Evolutionary conservation across 805 yeast genomes (phyloP), one percentile per base, ranked within the genome.

Genomic region (Lachancea mirantina): DNA sequence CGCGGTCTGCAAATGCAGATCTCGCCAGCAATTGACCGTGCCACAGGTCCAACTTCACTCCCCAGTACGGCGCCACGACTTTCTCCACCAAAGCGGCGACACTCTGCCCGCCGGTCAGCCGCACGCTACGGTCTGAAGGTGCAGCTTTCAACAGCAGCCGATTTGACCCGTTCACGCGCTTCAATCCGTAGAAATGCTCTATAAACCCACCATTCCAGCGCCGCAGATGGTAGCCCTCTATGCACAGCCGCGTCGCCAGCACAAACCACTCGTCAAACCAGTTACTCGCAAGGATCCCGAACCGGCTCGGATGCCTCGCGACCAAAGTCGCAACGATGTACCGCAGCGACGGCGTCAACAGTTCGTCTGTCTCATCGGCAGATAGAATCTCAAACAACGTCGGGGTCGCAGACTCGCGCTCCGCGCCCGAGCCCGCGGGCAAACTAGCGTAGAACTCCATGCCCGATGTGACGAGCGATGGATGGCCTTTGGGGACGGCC

Each of bases 131-230:
- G 57, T 57, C 36, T 6, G 11, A 31, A 4, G 50, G 47, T 49
- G 53, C 50, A 14, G 25, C 25, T n/a, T 26, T 28, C 7, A 44
- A 34, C 16, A 46, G 24, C 8, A 43, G 41, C 9, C 41, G 49
- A 24, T 51, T 49, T 8, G 40, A 42, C 29, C 46, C 39, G 32
- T 58, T 55, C 15, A 65, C 50, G 21, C 94, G 65, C 50, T 85
- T 85, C 42, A 89, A 59, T 2, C 96, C 97, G 51, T 89, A 89
- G 52, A 89, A 89, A 50, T 83, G 82, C 55, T 89, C 96, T 1
- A 94, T 84, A 49, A 89, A 84, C 2, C 92, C 74, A 0, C 94
- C 74, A 47, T 84, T 88, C 84, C 92, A 83, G 30, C 66, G 65
- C 32, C 63, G 70, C 30, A 89, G 55, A 45, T 78, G 83, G 40